Conservation (phyloP, 495 filamentous ascomycete genomes). For the Chaetomium cochliodes region DNA sequence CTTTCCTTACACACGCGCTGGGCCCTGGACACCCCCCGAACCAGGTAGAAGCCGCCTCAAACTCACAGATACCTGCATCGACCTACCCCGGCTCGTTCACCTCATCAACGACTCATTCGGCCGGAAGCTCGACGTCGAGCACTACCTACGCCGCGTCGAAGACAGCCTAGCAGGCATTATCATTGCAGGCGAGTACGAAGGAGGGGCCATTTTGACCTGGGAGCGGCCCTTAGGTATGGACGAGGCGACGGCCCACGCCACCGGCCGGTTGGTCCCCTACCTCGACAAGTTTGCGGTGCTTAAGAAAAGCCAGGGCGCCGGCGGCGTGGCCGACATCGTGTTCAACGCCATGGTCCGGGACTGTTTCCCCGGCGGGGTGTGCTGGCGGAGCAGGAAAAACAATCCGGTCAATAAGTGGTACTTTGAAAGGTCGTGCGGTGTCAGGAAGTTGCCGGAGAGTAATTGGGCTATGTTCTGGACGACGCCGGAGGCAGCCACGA, state of each 20-base stretch:
- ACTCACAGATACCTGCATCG: slow-evolving; percentile 74
- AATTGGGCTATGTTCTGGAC: slow-evolving; percentile 99
- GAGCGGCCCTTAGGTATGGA: slow-evolving; percentile 66
- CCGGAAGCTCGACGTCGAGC: slow-evolving; percentile 74
- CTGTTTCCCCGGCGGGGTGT: slow-evolving; percentile 78
- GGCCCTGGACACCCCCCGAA: slow-evolving; percentile 64
- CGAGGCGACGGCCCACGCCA: slow-evolving; percentile 53
- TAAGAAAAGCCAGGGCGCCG: slow-evolving; percentile 81
- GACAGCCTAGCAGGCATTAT: slow-evolving; percentile 83
- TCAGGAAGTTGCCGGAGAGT: slow-evolving; percentile 70
- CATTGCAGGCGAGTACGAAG: slow-evolving; percentile 94
- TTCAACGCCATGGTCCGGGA: slow-evolving; percentile 92
- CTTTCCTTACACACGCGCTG: slow-evolving; percentile 63
- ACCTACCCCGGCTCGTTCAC: slow-evolving; percentile 75
- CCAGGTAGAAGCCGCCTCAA: slow-evolving; percentile 53
- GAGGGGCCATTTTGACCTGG: slow-evolving; percentile 93
- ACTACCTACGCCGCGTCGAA: slow-evolving; percentile 77
- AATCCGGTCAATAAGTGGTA: slow-evolving; percentile 95
- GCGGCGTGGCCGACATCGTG: slow-evolving; percentile 90
- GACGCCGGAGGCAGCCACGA: slow-evolving; percentile 56
- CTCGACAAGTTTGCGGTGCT: slow-evolving; percentile 97
- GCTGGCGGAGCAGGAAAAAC: slow-evolving; percentile 75
- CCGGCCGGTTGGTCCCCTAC: slow-evolving; percentile 75
- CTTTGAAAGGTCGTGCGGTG: slow-evolving; percentile 83
- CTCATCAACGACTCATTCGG: slow-evolving; percentile 95